Evolutionary conservation across 345 rosid species (phyloP).

Genomic region (Hibiscus syriacus): DNA sequence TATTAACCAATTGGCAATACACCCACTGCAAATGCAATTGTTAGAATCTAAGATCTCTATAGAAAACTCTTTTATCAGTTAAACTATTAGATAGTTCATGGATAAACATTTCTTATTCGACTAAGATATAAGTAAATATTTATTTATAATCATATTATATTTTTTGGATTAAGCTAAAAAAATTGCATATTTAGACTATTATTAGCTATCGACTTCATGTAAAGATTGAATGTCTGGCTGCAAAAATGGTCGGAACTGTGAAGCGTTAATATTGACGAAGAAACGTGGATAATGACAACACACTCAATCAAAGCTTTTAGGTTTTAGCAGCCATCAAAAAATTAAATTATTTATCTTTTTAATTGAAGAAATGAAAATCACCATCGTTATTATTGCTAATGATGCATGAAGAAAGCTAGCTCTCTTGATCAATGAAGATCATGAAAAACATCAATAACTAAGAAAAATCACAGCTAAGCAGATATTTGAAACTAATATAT

Average conservation of each 20-base stretch:
- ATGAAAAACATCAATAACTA: no score
- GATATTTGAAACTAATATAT: no score
- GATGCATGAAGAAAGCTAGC: conserved; percentile 9
- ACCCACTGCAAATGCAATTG: no score
- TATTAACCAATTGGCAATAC: no score
- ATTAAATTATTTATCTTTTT: conserved; percentile 6
- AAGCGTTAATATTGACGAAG: neutral
- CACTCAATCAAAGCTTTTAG: neutral
- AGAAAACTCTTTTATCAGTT: no score
- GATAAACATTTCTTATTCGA: no score
- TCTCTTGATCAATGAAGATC: no score
- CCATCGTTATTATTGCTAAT: neutral
- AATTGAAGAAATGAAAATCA: conserved; percentile 4
- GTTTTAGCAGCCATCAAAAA: conserved; percentile 11
- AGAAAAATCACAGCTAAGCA: no score
- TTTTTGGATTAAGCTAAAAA: neutral
- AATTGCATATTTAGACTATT: neutral
- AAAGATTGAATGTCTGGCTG: conserved; percentile 13
- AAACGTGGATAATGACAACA: conserved; percentile 16
- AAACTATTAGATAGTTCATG: no score
- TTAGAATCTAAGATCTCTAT: no score
- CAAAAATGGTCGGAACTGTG: conserved; percentile 10
- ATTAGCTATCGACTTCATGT: conserved; percentile 7
- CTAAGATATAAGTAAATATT: no score
- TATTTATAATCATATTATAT: no score